These are phyloP conservation scores for Tricholoma bakamatsutake DNA, from an alignment of 768 basidiomycete genomes.

Conservation along the genomic window DNA sequence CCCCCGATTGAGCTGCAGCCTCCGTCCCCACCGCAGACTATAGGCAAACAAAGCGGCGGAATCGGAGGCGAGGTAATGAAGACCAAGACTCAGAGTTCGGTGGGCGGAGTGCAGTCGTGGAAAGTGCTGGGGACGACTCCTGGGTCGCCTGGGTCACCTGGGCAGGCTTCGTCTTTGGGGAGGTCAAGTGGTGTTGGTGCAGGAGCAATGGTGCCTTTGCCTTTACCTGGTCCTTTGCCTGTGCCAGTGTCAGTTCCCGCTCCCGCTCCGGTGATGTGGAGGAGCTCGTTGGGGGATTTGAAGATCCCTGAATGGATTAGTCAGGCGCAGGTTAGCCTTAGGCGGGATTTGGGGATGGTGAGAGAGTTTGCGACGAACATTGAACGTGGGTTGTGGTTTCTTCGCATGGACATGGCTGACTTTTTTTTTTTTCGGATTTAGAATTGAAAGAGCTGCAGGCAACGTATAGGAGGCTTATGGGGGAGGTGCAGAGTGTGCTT, in stretches of 20 bases:
- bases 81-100: constrained; percentile 4
- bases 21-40: constrained; percentile 38
- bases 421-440: constrained; percentile 25
- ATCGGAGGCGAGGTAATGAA: not conserved
- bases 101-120: constrained; percentile 5
- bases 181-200: constrained; percentile 16
- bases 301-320: constrained; percentile 73
- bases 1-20: constrained; percentile 53
- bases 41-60: not conserved
- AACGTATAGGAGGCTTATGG: constrained; percentile 48
- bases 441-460: constrained; percentile 69
- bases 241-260: not conserved
- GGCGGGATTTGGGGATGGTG: constrained; percentile 75
- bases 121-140: constrained; percentile 11
- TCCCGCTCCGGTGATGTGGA: constrained; percentile 28
- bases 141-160: constrained; percentile 15
- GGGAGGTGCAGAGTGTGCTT: constrained; percentile 48
- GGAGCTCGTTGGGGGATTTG: constrained; percentile 66
- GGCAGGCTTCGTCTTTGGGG: constrained; percentile 32
- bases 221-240: no score
- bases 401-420: not conserved
- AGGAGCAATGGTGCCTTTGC: no score
- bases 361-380: constrained; percentile 81
- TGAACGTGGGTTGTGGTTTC: constrained; percentile 55
- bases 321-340: constrained; percentile 73